Evolutionary conservation across 2,329 filamentous ascomycete species (phyloP).

Genomic region (Blumeria hordei): DNA sequence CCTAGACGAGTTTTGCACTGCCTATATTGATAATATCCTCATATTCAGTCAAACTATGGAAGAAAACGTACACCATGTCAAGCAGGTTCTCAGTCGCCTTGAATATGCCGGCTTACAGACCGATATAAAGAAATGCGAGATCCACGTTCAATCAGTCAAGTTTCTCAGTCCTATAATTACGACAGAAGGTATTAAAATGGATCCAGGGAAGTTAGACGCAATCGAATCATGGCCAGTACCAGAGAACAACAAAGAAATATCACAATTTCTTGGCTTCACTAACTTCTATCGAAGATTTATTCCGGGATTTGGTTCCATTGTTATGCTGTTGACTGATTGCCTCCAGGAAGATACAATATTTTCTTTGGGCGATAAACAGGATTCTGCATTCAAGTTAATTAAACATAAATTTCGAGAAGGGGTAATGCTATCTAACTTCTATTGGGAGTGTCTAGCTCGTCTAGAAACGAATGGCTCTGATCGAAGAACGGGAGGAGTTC

Average conservation of each 20-base stretch:
- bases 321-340: background rate
- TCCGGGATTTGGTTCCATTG: background rate
- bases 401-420: background rate
- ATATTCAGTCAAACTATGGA: conserved; percentile 2
- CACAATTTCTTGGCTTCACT: background rate
- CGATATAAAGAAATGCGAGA: background rate
- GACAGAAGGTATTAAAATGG: background rate
- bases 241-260: background rate
- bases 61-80: background rate
- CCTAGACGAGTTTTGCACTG: background rate
- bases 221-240: background rate
- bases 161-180: background rate
- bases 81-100: background rate
- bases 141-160: background rate
- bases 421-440: background rate
- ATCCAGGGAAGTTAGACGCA: background rate
- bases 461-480: background rate
- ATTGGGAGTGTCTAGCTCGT: background rate
- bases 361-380: background rate
- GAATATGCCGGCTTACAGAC: background rate
- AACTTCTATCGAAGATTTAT: background rate
- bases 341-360: background rate
- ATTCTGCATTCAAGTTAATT: background rate
- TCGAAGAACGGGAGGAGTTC: background rate
- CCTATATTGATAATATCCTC: conserved; percentile 1